These are phyloP conservation scores for Magnaporthiopsis incrustans DNA, from an alignment of 2,329 filamentous ascomycete species.

Conservation along the genomic window DNA sequence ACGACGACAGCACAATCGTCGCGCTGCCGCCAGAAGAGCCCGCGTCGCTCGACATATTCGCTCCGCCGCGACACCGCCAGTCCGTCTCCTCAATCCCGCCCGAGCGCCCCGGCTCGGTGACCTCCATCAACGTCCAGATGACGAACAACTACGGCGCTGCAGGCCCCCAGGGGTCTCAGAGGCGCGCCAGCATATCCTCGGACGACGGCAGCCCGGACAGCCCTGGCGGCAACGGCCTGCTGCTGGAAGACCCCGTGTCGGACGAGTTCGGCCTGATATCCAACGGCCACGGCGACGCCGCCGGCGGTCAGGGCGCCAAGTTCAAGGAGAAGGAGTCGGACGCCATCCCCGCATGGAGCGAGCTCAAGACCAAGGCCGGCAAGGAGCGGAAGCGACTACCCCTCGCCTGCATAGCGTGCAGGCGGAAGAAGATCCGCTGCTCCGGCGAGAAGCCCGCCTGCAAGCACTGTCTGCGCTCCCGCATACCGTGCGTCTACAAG, in stretches of 20 bases:
- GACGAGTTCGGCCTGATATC: conserved; percentile 52
- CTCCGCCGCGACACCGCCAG: conserved; percentile 19
- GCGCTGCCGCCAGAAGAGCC: conserved; percentile 27
- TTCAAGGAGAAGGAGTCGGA: conserved; percentile 48
- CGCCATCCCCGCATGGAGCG: conserved; percentile 61
- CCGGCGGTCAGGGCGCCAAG: conserved; percentile 41
- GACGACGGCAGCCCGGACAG: conserved; percentile 37
- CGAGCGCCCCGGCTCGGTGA: conserved; percentile 28
- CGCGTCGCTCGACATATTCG: conserved; percentile 21
- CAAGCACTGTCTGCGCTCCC: conserved; percentile 87
- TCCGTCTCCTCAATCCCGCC: conserved; percentile 26
- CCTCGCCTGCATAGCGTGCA: conserved; percentile 88
- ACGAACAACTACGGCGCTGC: conserved; percentile 16
- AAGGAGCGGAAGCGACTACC: conserved; percentile 93
- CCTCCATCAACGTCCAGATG: conserved; percentile 18
- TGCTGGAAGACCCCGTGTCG: conserved; percentile 43
- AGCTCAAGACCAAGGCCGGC: conserved; percentile 83
- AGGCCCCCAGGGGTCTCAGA: conserved; percentile 13
- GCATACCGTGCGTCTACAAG: conserved; percentile 96
- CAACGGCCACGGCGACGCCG: conserved; percentile 39
- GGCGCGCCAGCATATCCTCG: conserved; percentile 23
- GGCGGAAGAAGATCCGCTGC: conserved; percentile 95
- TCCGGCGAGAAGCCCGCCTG: conserved; percentile 96
- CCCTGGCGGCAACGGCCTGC: conserved; percentile 28
- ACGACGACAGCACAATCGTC: conserved; percentile 33